Conservation (phyloP, 208 protist genomes). For the Leishmania guyanensis region DNA sequence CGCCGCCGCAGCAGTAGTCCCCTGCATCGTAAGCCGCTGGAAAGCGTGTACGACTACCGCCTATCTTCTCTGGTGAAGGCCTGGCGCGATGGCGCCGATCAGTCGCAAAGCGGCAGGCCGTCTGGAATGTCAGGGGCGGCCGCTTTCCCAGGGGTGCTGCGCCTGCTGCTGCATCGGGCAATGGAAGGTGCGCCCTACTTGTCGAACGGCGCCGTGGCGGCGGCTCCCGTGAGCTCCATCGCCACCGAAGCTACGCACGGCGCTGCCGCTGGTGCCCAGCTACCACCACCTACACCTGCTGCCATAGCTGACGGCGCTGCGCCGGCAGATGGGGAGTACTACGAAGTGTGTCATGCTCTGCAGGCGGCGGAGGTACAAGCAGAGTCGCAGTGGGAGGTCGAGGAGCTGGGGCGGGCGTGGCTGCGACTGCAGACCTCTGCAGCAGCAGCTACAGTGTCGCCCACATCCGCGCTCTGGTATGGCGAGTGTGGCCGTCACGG, state of each 20-base stretch:
- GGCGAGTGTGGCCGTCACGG: not conserved
- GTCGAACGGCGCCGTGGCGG: not conserved
- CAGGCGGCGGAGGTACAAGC: slow-evolving; percentile 28
- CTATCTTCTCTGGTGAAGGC: slow-evolving; percentile 9
- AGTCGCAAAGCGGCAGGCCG: not conserved
- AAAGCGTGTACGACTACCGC: slow-evolving; percentile 22
- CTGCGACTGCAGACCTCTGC: not conserved
- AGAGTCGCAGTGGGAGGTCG: slow-evolving; percentile 28
- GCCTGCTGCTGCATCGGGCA: slow-evolving; percentile 28
- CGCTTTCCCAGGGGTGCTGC: slow-evolving; percentile 20
- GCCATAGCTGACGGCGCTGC: not conserved
- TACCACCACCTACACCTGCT: not conserved
- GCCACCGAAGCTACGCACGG: not conserved
- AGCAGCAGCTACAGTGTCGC: not conserved
- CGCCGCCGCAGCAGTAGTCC: not conserved
- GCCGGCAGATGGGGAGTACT: slow-evolving; percentile 19
- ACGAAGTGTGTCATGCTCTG: slow-evolving; percentile 28
- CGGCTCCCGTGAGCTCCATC: not conserved
- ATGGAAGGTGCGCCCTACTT: slow-evolving; percentile 21
- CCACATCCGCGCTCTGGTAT: too few species aligned
- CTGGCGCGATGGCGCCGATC: slow-evolving; percentile 1
- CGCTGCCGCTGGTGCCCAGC: not conserved
- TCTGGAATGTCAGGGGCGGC: not conserved
- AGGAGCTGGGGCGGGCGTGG: slow-evolving; percentile 18
- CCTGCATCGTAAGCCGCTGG: not conserved